Base-by-base conservation (phyloP, 2,329 filamentous ascomycete species). In the Penicillium sp. region DNA sequence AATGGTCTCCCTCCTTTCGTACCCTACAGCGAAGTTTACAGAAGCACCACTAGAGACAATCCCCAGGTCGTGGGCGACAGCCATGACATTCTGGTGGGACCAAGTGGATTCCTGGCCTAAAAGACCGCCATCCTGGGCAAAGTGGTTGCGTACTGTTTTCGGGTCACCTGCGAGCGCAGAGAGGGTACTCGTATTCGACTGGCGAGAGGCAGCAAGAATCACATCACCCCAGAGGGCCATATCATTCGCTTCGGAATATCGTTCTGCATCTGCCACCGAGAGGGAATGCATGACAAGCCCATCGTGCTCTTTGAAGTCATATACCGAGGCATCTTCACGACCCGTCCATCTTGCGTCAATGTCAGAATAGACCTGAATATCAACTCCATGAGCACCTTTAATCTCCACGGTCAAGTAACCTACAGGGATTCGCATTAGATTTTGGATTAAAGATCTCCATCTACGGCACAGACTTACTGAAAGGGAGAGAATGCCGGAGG, bases 321-420 rank as follows among this genome's bases (percentile, higher is more conserved):
- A 45, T 12, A 49, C 50, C 9, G 63, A 62, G 10, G 49, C 60
- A 27, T 52, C 52, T 38, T 62, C 58, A 18, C 60, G 61, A 9
- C 72, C 74, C n/a, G 70, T 66, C 72, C 72, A 76, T 41, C 67
- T 67, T 18, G 68, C 70, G 52, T 75, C 73, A 25, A 76, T 73
- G 50, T 72, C 70, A 1, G 69, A 71, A 49, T 72, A 74, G 3
- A 75, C 55, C 46, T 75, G 71, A 12, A 76, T 62, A 8, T 58
- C 52, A 35, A 63, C 59, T 13, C 52, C 58, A 15, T 54, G 52
- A 4, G 53, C 54, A 1, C 49, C 58, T 4, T 57, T 58, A 1
- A 67, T 62, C 18, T 66, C 61, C 13, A 75, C 69, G 0, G 71
- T 75, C 44, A 76, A 56, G 48, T 74, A 75, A 49, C 68, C 64